Evolutionary conservation across 768 basidiomycete genomes (phyloP).

Genomic region (Mrakia frigida): DNA sequence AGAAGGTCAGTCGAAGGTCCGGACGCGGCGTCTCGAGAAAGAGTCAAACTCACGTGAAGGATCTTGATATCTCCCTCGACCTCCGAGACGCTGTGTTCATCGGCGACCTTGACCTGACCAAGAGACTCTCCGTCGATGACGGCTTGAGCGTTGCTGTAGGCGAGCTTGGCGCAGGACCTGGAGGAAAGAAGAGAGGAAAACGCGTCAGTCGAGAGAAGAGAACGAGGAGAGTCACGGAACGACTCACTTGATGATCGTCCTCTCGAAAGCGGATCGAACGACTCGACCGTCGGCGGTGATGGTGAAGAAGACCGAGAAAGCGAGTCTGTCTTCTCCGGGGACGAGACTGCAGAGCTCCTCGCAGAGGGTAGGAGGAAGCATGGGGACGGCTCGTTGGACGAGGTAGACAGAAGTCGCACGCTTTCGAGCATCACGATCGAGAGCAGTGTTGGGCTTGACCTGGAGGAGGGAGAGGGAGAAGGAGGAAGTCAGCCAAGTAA

Average conservation of each 20-base stretch:
- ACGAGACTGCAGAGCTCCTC: conserved; percentile 89
- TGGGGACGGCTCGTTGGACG: conserved; percentile 90
- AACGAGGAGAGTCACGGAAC: not conserved
- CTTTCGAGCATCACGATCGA: conserved; percentile 96
- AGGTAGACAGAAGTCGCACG: conserved; percentile 89
- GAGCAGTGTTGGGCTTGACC: conserved; percentile 59
- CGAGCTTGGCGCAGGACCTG: conserved; percentile 79
- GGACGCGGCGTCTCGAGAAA: not conserved
- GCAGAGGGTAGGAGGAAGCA: conserved; percentile 89
- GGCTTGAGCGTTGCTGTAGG: conserved; percentile 74
- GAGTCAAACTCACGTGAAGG: conserved; percentile 49
- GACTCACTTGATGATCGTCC: conserved; percentile 78
- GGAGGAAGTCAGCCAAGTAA: not conserved
- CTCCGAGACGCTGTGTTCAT: conserved; percentile 57
- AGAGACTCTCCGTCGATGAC: conserved; percentile 70
- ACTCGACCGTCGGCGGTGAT: conserved; percentile 75
- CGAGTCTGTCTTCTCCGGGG: conserved; percentile 80
- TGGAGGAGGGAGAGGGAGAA: conserved; percentile 15
- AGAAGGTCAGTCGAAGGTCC: not conserved
- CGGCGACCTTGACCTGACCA: conserved; percentile 51
- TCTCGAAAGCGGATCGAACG: conserved; percentile 84
- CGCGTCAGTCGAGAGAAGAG: not conserved
- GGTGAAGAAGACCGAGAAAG: conserved; percentile 85
- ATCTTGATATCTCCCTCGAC: conserved; percentile 71
- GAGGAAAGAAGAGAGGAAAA: conserved; percentile 11